A percentile compares a stretch with the other conserved stretches of the same genome.
Evolutionary conservation across 495 filamentous ascomycete genomes (phyloP).

Genomic region (Neurospora pannonica): DNA sequence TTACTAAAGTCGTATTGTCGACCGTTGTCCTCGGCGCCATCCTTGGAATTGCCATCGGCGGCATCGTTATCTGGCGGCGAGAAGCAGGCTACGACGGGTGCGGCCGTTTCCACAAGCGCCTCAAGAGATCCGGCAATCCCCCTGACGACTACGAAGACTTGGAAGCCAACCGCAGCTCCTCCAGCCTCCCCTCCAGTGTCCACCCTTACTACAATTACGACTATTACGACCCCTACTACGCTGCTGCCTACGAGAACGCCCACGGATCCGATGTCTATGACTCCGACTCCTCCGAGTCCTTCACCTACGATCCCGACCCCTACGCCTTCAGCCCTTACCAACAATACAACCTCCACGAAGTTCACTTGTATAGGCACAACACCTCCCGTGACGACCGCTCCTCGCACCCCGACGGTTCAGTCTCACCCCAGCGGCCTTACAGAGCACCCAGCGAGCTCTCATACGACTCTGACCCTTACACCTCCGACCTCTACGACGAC

Average conservation of each 20-base stretch:
- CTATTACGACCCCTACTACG: neutral
- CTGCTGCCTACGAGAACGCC: neutral
- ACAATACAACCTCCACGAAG: neutral
- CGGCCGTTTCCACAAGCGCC: neutral
- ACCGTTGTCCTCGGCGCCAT: neutral
- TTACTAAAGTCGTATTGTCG: neutral
- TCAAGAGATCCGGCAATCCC: neutral
- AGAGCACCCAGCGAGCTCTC: neutral
- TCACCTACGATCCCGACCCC: neutral
- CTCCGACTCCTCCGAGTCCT: neutral
- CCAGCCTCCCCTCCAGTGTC: neutral
- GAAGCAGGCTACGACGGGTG: neutral
- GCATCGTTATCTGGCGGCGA: neutral
- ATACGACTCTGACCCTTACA: neutral
- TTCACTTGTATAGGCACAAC: neutral
- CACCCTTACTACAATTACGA: neutral
- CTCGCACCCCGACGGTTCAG: neutral
- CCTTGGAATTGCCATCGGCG: neutral
- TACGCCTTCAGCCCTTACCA: neutral
- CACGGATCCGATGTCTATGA: too few species aligned
- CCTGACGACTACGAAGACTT: neutral
- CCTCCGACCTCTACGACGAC: neutral
- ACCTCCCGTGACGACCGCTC: neutral
- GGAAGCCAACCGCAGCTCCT: neutral
- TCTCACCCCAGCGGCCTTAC: neutral